Base-by-base conservation (phyloP, 2,329 filamentous ascomycete species). In the Lojkania enalia region DNA sequence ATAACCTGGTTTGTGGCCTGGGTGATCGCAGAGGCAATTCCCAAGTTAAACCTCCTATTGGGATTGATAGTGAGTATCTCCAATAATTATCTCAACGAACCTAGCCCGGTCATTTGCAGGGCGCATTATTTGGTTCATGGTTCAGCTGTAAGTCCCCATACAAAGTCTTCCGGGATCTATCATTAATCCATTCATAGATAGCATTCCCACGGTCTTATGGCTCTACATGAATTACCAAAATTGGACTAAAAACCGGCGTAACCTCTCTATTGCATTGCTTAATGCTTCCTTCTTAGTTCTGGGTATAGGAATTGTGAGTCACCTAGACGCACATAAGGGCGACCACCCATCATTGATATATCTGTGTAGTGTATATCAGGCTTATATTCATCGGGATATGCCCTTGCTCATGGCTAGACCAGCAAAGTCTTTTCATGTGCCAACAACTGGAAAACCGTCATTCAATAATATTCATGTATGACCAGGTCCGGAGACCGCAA, bases 11-110 rank as follows among this genome's bases (percentile, higher is more conserved):
- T 81, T 4, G 43, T 86, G 3, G 81, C 83, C 2, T 86, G 83
- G 76, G 66, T 88, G 46, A 83, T 90, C 46, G 84, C 86, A 4
- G 79, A 85, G 60, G 81, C 82, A 0, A 84, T 89, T 5, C 86
- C 86, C 0, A 79, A 83, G 37, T 90, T 89, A 71, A 82, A 81
- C 59, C 76, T 82, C 35, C 71, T 89, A 6, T 71, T 89, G n/a
- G 80, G 80, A 3, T 68, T 88, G 25, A 80, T 88, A 20, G n/a
- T n/a, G n/a, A n/a, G n/a, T n/a, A n/a, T n/a, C n/a, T 61, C 48
- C 60, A 71, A 60, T 31, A 42, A 5, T 32, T 27, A 40, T 29
- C 38, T 25, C 39, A 31, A 19, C n/a, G 20, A 7, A 7, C 21
- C 20, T n/a, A n/a, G n/a, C n/a, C n/a, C n/a, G n/a, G n/a, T n/a